A percentile compares a stretch with the other conserved stretches of the same genome.
These are phyloP conservation scores for Spatholobus suberectus DNA, from an alignment of 306 rosid genomes.

Conservation along the genomic window DNA sequence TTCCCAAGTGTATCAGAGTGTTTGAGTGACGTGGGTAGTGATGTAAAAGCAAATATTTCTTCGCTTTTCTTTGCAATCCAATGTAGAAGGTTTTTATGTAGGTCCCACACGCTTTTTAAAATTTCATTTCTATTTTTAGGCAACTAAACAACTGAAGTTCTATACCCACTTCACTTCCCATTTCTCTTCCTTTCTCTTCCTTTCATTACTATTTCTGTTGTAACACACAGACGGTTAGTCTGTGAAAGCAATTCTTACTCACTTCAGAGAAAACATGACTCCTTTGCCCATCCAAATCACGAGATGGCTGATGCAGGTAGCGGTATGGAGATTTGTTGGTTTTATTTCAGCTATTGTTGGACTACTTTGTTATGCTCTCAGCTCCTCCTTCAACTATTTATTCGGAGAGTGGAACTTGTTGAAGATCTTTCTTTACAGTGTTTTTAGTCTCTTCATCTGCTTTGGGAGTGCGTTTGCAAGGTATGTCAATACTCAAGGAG, in stretches of 20 bases:
- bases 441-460: neutral
- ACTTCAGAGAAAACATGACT: neutral
- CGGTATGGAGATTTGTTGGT: conserved; percentile 15
- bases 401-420: conserved; percentile 23
- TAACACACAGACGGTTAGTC: too few relatives aligned
- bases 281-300: neutral
- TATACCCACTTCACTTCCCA: too few relatives aligned
- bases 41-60: too few relatives aligned
- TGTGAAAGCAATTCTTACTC: neutral
- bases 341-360: conserved; percentile 11
- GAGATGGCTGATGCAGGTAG: neutral
- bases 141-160: too few relatives aligned
- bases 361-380: conserved; percentile 19
- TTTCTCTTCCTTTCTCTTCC: too few relatives aligned
- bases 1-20: too few relatives aligned
- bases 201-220: too few relatives aligned
- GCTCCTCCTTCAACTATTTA: conserved; percentile 25
- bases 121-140: too few relatives aligned
- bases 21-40: too few relatives aligned
- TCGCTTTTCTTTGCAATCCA: too few relatives aligned
- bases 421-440: neutral
- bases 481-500: neutral
- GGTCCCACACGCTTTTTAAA: too few relatives aligned
- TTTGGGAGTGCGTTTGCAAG: neutral
- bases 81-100: too few relatives aligned